phyloP scores from a whole-genome alignment of 495 filamentous ascomycete species.

The Hypoxylon lienhwacheense region DNA sequence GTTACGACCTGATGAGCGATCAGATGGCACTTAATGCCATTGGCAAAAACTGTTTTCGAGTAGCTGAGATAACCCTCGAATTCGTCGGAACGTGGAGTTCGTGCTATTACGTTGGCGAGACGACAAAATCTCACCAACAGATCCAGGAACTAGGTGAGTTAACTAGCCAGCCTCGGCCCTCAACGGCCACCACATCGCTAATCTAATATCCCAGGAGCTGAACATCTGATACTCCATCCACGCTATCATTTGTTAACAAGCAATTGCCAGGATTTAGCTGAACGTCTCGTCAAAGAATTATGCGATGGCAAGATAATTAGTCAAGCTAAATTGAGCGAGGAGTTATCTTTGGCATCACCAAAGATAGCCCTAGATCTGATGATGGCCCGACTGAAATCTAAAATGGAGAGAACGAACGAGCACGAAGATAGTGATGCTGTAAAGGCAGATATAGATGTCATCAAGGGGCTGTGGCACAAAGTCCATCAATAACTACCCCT shows the following conservation, averaged over 20 bases:
- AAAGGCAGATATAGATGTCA: conserved; percentile 16
- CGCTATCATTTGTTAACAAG: conserved; percentile 29
- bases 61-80: conserved; percentile 21
- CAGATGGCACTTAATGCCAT: conserved; percentile 29
- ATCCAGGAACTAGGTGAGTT: conserved; percentile 30
- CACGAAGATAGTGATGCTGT: conserved; percentile 24
- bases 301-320: conserved; percentile 30
- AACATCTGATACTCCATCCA: conserved; percentile 32
- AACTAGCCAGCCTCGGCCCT: neutral
- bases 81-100: conserved; percentile 31
- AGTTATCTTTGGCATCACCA: conserved; percentile 24
- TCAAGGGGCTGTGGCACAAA: conserved; percentile 19
- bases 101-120: conserved; percentile 33
- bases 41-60: conserved; percentile 29
- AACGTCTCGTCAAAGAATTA: conserved; percentile 24
- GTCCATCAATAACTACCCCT: conserved; percentile 8
- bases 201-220: conserved; percentile 11
- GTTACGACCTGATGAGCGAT: conserved; percentile 36
- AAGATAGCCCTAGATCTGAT: conserved; percentile 30
- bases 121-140: conserved; percentile 30
- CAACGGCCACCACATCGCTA: neutral
- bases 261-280: conserved; percentile 34
- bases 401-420: conserved; percentile 21
- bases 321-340: conserved; percentile 29
- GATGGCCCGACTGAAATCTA: conserved; percentile 24